phyloP scores from a whole-genome alignment of 495 filamentous ascomycete species.

The Usnea hakonensis region DNA sequence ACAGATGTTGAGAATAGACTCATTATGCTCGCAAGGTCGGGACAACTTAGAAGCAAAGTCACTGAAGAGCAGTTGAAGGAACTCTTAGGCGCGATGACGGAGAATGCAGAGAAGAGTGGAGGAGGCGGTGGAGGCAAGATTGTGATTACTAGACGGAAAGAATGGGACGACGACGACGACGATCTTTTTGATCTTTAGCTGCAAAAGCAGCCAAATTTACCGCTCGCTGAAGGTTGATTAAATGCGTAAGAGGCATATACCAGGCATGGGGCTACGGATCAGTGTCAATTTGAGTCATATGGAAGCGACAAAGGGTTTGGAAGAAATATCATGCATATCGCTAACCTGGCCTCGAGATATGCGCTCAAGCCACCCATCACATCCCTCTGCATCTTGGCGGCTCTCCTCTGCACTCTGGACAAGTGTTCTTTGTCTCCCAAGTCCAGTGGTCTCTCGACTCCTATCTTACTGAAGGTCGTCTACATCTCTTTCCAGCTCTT shows the following conservation, averaged over 20 bases:
- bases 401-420: constrained; percentile 60
- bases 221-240: neutral
- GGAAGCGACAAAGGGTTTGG: neutral
- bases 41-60: constrained; percentile 79
- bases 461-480: constrained; percentile 60
- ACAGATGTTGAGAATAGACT: constrained; percentile 85
- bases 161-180: constrained; percentile 81
- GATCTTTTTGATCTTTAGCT: constrained; percentile 59
- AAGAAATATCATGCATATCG: neutral
- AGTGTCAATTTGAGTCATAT: neutral
- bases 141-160: constrained; percentile 74
- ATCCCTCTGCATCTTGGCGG: constrained; percentile 47
- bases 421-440: constrained; percentile 68
- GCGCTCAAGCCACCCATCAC: constrained; percentile 18
- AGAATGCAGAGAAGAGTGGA: constrained; percentile 48
- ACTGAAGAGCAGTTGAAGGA: constrained; percentile 92
- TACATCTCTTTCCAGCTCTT: constrained; percentile 81
- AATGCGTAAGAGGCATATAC: constrained; percentile 8
- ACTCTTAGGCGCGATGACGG: constrained; percentile 71
- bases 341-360: too few species aligned
- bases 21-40: constrained; percentile 80
- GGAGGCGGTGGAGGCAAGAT: constrained; percentile 53
- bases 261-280: neutral
- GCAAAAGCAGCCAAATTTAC: neutral
- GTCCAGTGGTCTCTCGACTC: constrained; percentile 86